Evolutionary conservation across 768 basidiomycete genomes (phyloP).

Genomic region (Multifurca ochricompacta): DNA sequence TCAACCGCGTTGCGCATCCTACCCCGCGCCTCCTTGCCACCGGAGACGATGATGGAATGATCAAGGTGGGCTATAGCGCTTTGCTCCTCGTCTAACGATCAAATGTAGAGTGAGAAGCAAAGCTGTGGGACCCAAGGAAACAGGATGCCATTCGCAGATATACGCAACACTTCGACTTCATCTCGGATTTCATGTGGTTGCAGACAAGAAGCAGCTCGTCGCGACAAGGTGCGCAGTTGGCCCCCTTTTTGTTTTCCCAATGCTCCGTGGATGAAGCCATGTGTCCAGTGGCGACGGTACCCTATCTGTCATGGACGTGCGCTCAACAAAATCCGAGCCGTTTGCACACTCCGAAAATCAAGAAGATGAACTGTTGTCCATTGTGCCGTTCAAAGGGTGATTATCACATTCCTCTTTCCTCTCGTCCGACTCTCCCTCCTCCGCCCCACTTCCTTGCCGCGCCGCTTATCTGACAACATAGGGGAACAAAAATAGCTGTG

Average conservation of each 20-base stretch:
- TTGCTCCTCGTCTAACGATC: background rate
- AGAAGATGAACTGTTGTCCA: conserved; percentile 87
- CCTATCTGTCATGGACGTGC: conserved; percentile 84
- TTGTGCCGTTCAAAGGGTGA: conserved; percentile 77
- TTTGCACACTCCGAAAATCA: conserved; percentile 89
- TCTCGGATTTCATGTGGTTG: conserved; percentile 85
- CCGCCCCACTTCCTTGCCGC: background rate
- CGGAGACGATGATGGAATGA: conserved; percentile 90
- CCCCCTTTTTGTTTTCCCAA: background rate
- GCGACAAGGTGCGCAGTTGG: conserved; percentile 66
- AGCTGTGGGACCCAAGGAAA: conserved; percentile 90
- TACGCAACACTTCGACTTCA: conserved; percentile 89
- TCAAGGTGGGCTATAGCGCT: conserved; percentile 52
- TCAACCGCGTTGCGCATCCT: conserved; percentile 76
- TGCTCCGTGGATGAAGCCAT: background rate
- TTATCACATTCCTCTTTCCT: conserved; percentile 20
- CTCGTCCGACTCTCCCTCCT: no score
- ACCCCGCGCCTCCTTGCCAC: conserved; percentile 68
- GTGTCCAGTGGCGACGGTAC: conserved; percentile 79
- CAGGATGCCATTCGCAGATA: conserved; percentile 57
- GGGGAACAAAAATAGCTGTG: conserved; percentile 75
- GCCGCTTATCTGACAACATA: conserved; percentile 24
- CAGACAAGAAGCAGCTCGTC: conserved; percentile 67
- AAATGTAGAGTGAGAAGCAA: background rate
- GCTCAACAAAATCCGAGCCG: conserved; percentile 71